Base-by-base conservation (phyloP, 2,329 filamentous ascomycete species). In the Fusarium guadeloupense region DNA sequence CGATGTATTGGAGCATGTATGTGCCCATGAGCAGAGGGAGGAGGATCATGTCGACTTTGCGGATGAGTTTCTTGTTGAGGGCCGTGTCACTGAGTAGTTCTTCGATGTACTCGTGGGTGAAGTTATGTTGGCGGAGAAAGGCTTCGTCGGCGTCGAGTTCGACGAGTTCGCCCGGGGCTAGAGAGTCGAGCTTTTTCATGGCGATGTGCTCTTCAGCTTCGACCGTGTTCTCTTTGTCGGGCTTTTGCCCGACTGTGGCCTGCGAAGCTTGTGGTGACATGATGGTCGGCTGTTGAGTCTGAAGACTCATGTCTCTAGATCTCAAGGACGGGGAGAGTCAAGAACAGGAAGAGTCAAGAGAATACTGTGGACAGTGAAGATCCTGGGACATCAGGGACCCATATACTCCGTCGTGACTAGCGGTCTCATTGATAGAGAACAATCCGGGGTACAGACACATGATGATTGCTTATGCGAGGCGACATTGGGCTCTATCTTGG, bases 1-100 rank as follows among this genome's bases (percentile, higher is more conserved):
- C 82, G 59, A 84, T 82, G 61, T 81, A 84, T 59, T 85, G 82
- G 6, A 85, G 71, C n/a, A 80, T 69, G 40, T 78, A 83, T 1
- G 80, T 82, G 1, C 77, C 76, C 40, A 76, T 76, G 2, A 86
- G 76, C 12, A 85, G 70, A 0, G 83, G 83, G 14, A 85, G 72
- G 8, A 85, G 64, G 0, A 80, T 67, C 39, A 78, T 69, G 57
- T 85, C 83, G 21, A 85, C 78, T 39, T 79, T 81, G 13, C 80
- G 74, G 13, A 65, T 62, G 9, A 65, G 17, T 3, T 33, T 40
- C 30, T 64, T 64, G 44, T 64, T 64, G 14, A 64, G 51, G 1
- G 26, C 28, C 1, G 52, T 44, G 12, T 64, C 61, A 1, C 12
- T n/a, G 5, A 68, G n/a, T 7, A 68, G 50, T 13, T 67, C 63